Base-by-base conservation (phyloP, 257 asterid species). In the Handroanthus guayacan region DNA sequence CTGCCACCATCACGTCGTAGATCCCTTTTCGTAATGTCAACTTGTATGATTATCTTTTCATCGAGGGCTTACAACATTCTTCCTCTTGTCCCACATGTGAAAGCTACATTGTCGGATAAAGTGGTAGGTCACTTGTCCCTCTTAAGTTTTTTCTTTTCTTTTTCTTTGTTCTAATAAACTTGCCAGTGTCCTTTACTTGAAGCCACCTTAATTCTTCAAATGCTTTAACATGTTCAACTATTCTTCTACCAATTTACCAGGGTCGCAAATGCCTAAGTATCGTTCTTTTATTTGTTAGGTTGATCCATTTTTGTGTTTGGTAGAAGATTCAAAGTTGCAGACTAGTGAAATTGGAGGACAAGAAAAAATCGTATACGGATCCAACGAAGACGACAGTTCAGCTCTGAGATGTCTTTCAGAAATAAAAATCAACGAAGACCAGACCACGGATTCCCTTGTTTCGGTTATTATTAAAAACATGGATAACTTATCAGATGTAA, bases 1-100 rank as follows among this genome's bases (percentile, higher is more conserved):
- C 84, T 93, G 67, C 92, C 91, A 69, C 89, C 96, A 60, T 89
- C 99, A 78, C 88, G 99, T 31, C 86, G 94, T 37, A 89, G 99
- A 83, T 95, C 99, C 79, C 96, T 95, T 52, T 95, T 87, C 72
- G 84, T 93, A 58, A 84, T 95, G 83, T 94, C 99, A 16, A 83
- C 85, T 70, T 86, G 89, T 8, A 95, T 95, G 99, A 89, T 95
- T 50, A 83, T 95, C 58, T 93, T 95, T 77, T 83, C 97, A 76
- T 81, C 97, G 0, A 91, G 89, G 85, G 99, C 99, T 78, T 91
- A 84, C 82, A 82, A 76, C 78, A 87, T 95, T 72, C 78, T 82
- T 81, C 88, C 95, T 37, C 88, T 95, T 13, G 75, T 84, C 67
- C 74, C 90, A 18, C 85, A 51, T 75, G 89, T 84, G 79, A 93